A percentile compares a stretch with the other conserved stretches of the same genome.
These are phyloP conservation scores for Ramaria rubella DNA, from an alignment of 768 basidiomycete genomes.

Conservation along the genomic window DNA sequence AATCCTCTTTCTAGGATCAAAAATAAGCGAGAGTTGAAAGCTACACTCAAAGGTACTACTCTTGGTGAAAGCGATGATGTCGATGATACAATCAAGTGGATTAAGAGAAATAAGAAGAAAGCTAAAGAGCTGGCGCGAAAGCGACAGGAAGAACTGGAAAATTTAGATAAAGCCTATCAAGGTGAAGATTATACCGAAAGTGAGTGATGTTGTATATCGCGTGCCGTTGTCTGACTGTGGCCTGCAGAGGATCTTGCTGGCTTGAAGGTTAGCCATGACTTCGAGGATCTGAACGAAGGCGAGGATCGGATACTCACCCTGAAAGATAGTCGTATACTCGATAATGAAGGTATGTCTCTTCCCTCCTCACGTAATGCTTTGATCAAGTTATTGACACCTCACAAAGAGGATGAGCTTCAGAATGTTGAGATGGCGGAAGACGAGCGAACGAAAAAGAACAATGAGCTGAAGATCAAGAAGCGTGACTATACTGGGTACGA, in stretches of 20 bases:
- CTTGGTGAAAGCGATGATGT: slow-evolving; percentile 81
- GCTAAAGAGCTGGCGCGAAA: slow-evolving; percentile 85
- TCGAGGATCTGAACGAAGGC: slow-evolving; percentile 87
- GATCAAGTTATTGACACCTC: neutral
- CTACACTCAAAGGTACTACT: slow-evolving; percentile 86
- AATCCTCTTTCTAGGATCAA: slow-evolving; percentile 57
- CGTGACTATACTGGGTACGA: slow-evolving; percentile 93
- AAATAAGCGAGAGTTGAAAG: slow-evolving; percentile 88
- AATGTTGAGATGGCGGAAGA: slow-evolving; percentile 92
- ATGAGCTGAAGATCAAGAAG: slow-evolving; percentile 82
- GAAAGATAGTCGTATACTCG: slow-evolving; percentile 92
- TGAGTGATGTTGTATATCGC: slow-evolving; percentile 31
- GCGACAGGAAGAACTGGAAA: slow-evolving; percentile 76
- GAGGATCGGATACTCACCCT: slow-evolving; percentile 93
- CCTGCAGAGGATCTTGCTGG: slow-evolving; percentile 79
- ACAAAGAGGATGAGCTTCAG: slow-evolving; percentile 91
- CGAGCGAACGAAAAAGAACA: slow-evolving; percentile 70
- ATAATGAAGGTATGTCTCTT: slow-evolving; percentile 71
- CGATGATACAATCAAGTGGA: slow-evolving; percentile 83
- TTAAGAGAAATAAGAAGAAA: slow-evolving; percentile 84
- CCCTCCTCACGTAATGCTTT: slow-evolving; percentile 3
- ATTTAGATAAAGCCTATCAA: slow-evolving; percentile 69
- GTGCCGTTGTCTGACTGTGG: slow-evolving; percentile 3
- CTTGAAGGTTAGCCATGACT: slow-evolving; percentile 93
- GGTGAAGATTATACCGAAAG: slow-evolving; percentile 81